Base-by-base conservation (phyloP, 2,329 filamentous ascomycete species). In the Alternaria gansuensis region DNA sequence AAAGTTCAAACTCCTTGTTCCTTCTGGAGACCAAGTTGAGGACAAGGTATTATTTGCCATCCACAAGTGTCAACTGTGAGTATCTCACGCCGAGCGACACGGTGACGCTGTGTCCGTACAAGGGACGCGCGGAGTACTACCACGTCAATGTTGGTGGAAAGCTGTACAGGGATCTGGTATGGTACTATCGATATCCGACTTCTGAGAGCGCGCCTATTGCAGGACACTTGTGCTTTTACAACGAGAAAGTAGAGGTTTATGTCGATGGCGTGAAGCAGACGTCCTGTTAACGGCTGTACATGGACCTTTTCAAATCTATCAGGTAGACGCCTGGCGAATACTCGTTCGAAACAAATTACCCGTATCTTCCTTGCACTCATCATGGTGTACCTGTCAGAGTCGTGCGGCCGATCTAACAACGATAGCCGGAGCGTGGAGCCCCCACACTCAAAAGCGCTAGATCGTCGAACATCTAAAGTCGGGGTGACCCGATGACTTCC, bases 181-280 rank as follows among this genome's bases (percentile, higher is more conserved):
- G 88, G 88, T 89, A 83, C 57, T 90, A 90, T 55, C 77, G 77
- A 14, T 79, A 81, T 10, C 86, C 88, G 3, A 85, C 83, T 0
- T 66, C 79, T 0, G 88, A 90, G 74, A 84, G 84, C 54, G 82
- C 80, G 2, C 75, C 73, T 2, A 79, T 90, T 59, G 83, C 83
- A 1, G 86, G 87, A 2, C 70, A 81, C 45, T 45, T 88, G 51
- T 89, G 87, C 67, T 90, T 90, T 59, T 90, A 89, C 63, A 88
- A 90, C 62, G 88, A 90, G 71, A 87, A 87, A 74, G 85, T 90
- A 1, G 85, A 89, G 59, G 81, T 90, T n/a, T 77, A 80, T 55
- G 63, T 89, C 5, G 85, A 87, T 60, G 87, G 87, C 1, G 69
- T 77, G n/a, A 77, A 77, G 53, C 72, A 78, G 59, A 48, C 72